Base-by-base conservation (phyloP, 208 protist genomes). In the Trypanosoma scelopori region DNA sequence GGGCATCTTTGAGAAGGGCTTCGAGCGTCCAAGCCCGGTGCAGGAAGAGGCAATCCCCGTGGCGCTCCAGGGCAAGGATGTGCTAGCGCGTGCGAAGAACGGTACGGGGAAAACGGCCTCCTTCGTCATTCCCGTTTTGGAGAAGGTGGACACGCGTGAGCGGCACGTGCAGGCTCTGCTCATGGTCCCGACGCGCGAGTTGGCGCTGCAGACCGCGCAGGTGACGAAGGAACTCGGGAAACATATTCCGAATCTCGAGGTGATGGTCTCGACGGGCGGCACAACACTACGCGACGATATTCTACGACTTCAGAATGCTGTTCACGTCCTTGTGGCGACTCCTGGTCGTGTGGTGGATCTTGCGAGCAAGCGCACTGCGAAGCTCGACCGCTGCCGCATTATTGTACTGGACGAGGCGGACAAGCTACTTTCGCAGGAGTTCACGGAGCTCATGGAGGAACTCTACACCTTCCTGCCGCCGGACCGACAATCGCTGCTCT, bases 81-180 rank as follows among this genome's bases (percentile, higher is more conserved):
- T 99, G 53, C 87, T 99, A 47, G 98, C 98, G 16, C 91, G 98
- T 71, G 99, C 99, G 30, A 99, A 99, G 86, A 99, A 99, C 79
- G 98, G 99, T 39, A 99, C 98, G 9, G 99, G 99, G 62, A 99
- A 99, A 85, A 99, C 99, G 1, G 99, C 94, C 16, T 97, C 98
- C 15, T 99, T 99, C 72, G 79, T 99, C 4, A 99, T 99, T 65
- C 99, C 99, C 32, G 90, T 96, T 20, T 78, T 99, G 4, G 96
- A 99, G 82, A 97, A 95, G 70, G 85, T 98, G 16, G 96, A 99
- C 76, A 84, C 92, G 35, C 79, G 73, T 4, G 91, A 97, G 61
- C 61, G 78, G 41, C 59, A 80, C 63, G 97, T 99, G 27, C 99
- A 99, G 96, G 97, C 97, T 12, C 79, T 99, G 5, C 88, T 99